Evolutionary conservation across 129 eudicot genomes (phyloP).

Genomic region (Flaveria trinervia): DNA sequence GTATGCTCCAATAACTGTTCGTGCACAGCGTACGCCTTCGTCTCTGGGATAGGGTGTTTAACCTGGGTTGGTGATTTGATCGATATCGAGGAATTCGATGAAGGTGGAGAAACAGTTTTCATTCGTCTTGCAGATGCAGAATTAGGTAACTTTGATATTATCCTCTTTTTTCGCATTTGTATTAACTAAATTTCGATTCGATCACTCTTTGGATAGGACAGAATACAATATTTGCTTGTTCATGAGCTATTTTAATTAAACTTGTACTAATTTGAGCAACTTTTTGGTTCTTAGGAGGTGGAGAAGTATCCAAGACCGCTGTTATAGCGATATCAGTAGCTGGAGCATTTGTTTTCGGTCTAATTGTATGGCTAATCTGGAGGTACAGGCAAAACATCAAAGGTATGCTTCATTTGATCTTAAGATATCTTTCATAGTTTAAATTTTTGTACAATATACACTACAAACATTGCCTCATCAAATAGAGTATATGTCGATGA

Average conservation of each 20-base stretch:
- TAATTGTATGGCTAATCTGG: conserved; percentile 37
- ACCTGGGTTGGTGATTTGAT: conserved; percentile 47
- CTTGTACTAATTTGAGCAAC: neutral
- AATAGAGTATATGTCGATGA: neutral
- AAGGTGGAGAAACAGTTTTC: conserved; percentile 47
- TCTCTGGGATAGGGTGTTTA: conserved; percentile 50
- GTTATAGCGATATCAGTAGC: conserved; percentile 27
- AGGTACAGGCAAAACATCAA: conserved; percentile 31
- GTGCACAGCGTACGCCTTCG: conserved; percentile 50
- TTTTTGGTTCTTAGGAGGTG: conserved; percentile 27
- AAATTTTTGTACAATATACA: neutral
- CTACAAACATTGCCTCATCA: neutral
- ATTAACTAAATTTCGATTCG: neutral
- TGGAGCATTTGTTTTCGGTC: conserved; percentile 30
- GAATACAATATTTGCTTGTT: neutral
- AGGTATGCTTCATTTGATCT: conserved; percentile 31
- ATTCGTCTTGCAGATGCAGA: conserved; percentile 48
- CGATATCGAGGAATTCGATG: conserved; percentile 42
- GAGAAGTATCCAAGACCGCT: conserved; percentile 9
- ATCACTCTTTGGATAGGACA: neutral
- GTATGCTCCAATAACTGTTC: conserved; percentile 57
- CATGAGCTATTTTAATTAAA: neutral
- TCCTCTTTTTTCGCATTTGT: neutral
- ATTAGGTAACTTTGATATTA: conserved; percentile 32
- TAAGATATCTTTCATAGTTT: neutral